Percentiles rank a stretch among this genome's conserved stretches.
phyloP scores from a whole-genome alignment of 805 yeast genomes.

The Candida berthetii region DNA sequence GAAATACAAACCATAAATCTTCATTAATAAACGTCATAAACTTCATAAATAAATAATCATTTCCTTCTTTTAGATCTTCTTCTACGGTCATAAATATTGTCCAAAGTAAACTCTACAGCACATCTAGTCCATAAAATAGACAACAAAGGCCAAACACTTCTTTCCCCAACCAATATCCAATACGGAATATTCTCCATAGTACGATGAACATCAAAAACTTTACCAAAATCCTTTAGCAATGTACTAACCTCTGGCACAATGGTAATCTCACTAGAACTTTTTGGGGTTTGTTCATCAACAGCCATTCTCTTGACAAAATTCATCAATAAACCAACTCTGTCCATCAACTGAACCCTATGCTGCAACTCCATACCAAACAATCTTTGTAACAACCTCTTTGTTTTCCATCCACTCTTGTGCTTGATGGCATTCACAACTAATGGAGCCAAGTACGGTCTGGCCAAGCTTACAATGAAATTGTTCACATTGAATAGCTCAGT shows the following conservation, averaged over 20 bases:
- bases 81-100: constrained; percentile 50
- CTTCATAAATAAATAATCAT: background rate
- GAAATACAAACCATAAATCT: background rate
- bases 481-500: constrained; percentile 94
- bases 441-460: constrained; percentile 93
- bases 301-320: constrained; percentile 67
- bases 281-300: constrained; percentile 83
- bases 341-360: constrained; percentile 76
- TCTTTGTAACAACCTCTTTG: constrained; percentile 28
- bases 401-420: constrained; percentile 46
- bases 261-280: constrained; percentile 76
- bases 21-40: background rate
- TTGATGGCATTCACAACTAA: constrained; percentile 76
- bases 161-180: constrained; percentile 88
- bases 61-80: constrained; percentile 14
- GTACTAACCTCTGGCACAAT: constrained; percentile 84
- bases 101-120: constrained; percentile 83
- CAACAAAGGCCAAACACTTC: constrained; percentile 88
- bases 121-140: constrained; percentile 85
- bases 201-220: constrained; percentile 50
- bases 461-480: constrained; percentile 84
- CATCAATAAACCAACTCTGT: constrained; percentile 70
- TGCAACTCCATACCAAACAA: constrained; percentile 63
- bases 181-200: constrained; percentile 83
- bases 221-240: constrained; percentile 27